A percentile compares a stretch with the other conserved stretches of the same genome.
These are phyloP conservation scores for Blepharisma japonicum DNA, from an alignment of 73 alveolate species.

Conservation along the genomic window DNA sequence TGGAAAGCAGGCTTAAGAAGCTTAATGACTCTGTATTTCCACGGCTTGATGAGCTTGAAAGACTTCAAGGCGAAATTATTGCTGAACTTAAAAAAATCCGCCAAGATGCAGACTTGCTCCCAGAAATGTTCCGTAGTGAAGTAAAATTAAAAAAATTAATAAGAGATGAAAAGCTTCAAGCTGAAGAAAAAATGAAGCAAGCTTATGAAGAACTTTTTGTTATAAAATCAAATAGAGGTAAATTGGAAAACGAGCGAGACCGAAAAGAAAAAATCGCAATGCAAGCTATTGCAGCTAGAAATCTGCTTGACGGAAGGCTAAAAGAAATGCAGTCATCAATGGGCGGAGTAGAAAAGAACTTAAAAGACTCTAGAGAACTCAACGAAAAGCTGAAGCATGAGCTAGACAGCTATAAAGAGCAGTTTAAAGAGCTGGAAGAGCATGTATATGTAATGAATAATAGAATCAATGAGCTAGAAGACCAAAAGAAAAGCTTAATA, in stretches of 20 bases:
- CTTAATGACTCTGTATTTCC: constrained; percentile 61
- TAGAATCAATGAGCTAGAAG: constrained; percentile 68
- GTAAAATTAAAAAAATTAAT: constrained; percentile 58
- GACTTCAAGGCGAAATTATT: constrained; percentile 52
- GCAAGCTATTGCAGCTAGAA: constrained; percentile 71
- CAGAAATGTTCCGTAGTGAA: constrained; percentile 69
- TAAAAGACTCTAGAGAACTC: constrained; percentile 19
- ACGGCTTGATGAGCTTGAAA: constrained; percentile 53
- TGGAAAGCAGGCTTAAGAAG: constrained; percentile 45
- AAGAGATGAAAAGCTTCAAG: constrained; percentile 62
- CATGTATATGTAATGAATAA: constrained; percentile 57
- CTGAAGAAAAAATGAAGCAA: constrained; percentile 55
- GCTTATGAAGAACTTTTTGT: constrained; percentile 38
- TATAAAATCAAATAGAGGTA: constrained; percentile 40
- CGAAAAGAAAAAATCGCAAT: constrained; percentile 60
- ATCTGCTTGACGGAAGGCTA: constrained; percentile 37
- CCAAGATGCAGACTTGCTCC: constrained; percentile 69
- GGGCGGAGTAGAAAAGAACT: constrained; percentile 44
- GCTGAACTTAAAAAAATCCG: constrained; percentile 54
- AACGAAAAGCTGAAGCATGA: constrained; percentile 51
- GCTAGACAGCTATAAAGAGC: constrained; percentile 49
- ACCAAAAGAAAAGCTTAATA: constrained; percentile 56
- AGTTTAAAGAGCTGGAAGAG: constrained; percentile 60
- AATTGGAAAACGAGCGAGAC: constrained; percentile 61
- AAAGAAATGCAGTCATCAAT: constrained; percentile 20